Percentiles rank a stretch among this genome's conserved stretches.
Evolutionary conservation across 306 rosid genomes (phyloP).

Genomic region (Gastrolobium bilobum): DNA sequence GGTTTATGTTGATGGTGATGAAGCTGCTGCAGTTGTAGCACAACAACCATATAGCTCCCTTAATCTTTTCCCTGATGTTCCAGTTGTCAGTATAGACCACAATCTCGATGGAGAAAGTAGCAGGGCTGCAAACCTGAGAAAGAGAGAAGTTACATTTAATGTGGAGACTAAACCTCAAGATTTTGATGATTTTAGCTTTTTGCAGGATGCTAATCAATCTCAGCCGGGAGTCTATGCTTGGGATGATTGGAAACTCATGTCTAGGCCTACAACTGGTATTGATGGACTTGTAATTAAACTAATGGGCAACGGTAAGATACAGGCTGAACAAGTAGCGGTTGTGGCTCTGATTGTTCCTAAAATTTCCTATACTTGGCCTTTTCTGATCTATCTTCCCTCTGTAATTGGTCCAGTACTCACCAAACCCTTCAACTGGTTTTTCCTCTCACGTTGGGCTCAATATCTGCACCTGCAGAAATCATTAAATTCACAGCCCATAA

Average conservation of each 20-base stretch:
- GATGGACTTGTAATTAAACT: conserved; percentile 19
- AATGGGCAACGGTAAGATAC: neutral
- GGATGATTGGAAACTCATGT: neutral
- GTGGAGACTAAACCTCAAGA: neutral
- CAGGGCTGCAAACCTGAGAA: neutral
- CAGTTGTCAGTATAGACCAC: neutral
- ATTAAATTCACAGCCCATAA: neutral
- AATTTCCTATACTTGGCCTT: conserved; percentile 4
- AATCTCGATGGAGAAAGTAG: conserved; percentile 1
- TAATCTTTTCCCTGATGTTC: neutral
- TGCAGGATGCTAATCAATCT: neutral
- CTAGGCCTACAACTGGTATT: neutral
- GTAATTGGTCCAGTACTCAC: neutral
- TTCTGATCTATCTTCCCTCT: conserved; percentile 17
- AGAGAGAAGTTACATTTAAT: neutral
- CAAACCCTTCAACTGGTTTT: conserved; percentile 18
- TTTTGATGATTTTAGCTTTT: neutral
- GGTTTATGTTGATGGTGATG: conserved; percentile 2
- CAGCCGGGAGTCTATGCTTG: neutral
- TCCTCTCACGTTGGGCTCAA: neutral
- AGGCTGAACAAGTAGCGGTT: neutral
- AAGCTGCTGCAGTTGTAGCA: neutral
- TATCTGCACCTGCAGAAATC: neutral
- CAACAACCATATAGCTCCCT: neutral
- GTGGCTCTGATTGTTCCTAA: conserved; percentile 3